A percentile compares a stretch with the other conserved stretches of the same genome.
Evolutionary conservation across 352 stramenopile genomes (phyloP).

Genomic region (Phytopythium aichiense): DNA sequence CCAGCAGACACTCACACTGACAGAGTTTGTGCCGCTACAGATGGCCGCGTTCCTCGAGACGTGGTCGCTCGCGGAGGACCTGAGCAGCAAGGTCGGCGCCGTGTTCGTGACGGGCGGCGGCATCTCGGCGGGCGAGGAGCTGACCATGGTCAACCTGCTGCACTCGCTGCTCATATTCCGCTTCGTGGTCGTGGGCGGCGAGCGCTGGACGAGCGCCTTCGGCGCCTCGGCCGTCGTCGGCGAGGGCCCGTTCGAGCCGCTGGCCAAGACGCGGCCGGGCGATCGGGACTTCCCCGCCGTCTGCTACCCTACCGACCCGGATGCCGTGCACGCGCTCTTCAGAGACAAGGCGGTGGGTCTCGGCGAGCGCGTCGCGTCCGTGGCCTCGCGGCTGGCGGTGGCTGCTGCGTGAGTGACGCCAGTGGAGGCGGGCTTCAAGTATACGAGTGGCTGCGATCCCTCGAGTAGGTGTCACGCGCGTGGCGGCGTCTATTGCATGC

Average conservation of each 20-base stretch:
- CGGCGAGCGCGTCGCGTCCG: slow-evolving; percentile 54
- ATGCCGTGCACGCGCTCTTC: slow-evolving; percentile 70
- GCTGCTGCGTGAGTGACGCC: background rate
- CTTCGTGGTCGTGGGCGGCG: slow-evolving; percentile 80
- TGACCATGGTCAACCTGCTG: slow-evolving; percentile 83
- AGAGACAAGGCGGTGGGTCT: slow-evolving; percentile 78
- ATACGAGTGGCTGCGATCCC: too few species aligned
- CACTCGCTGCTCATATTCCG: slow-evolving; percentile 88
- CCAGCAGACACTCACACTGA: background rate
- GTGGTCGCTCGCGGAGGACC: slow-evolving; percentile 65
- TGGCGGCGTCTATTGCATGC: background rate
- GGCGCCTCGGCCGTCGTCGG: slow-evolving; percentile 76
- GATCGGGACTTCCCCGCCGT: slow-evolving; percentile 35
- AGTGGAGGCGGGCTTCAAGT: background rate
- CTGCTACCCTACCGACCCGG: slow-evolving; percentile 54
- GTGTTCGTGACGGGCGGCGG: slow-evolving; percentile 84
- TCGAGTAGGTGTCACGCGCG: too few species aligned
- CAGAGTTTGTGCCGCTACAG: too few species aligned
- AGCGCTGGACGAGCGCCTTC: slow-evolving; percentile 85
- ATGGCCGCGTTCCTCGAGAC: slow-evolving; percentile 66
- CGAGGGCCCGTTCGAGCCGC: slow-evolving; percentile 61
- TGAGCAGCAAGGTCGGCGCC: slow-evolving; percentile 82
- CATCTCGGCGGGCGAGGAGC: slow-evolving; percentile 78
- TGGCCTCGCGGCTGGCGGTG: slow-evolving; percentile 36
- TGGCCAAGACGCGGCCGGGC: slow-evolving; percentile 6